These are phyloP conservation scores for Termitomyces bulborhizus DNA, from an alignment of 768 basidiomycete genomes.

Conservation along the genomic window DNA sequence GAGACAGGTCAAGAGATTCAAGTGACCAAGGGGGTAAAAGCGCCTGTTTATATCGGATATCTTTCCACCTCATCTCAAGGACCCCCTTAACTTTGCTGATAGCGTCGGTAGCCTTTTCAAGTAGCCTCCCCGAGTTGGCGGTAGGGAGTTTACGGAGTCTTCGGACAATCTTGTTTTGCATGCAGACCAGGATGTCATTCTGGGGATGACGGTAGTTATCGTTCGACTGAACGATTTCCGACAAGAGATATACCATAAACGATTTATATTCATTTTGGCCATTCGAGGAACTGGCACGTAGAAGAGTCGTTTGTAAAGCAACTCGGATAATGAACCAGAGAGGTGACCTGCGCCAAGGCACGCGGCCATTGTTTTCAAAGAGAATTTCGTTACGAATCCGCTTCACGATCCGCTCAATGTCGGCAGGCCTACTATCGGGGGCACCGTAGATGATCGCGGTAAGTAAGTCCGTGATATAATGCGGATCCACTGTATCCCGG, in stretches of 20 bases:
- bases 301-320: neutral
- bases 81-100: neutral
- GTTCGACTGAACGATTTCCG: neutral
- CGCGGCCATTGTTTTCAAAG: neutral
- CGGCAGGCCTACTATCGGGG: neutral
- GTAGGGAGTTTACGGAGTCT: neutral
- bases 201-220: neutral
- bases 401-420: neutral
- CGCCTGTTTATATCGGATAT: neutral
- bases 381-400: neutral
- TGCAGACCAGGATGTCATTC: neutral
- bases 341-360: neutral
- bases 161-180: neutral
- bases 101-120: neutral
- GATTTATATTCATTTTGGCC: neutral
- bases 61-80: neutral
- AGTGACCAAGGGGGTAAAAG: neutral
- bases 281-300: neutral
- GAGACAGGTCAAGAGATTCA: neutral
- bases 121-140: neutral
- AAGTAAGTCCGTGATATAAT: neutral
- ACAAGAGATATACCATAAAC: neutral
- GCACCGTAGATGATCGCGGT: neutral
- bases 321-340: neutral
- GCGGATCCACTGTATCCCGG: neutral